Conservation (phyloP, 2,329 filamentous ascomycete genomes). For the Aspergillus quadricinctus region DNA sequence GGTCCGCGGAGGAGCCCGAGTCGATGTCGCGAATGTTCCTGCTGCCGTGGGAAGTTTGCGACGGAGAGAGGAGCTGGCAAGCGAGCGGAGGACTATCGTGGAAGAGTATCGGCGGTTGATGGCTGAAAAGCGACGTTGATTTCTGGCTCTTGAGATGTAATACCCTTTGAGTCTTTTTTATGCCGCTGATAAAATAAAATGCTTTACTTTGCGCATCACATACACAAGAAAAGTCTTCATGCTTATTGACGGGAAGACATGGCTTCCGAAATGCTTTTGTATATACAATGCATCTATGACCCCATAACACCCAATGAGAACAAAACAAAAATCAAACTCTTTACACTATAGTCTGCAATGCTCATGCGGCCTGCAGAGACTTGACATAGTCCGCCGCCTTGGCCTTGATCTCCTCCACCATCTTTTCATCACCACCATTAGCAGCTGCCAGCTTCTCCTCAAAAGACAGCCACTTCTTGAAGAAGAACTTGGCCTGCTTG, state of each 20-base stretch:
- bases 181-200: background rate
- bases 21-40: conserved; percentile 66
- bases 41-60: conserved; percentile 66
- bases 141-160: background rate
- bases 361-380: conserved; percentile 31
- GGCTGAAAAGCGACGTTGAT: conserved; percentile 46
- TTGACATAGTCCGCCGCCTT: conserved; percentile 67
- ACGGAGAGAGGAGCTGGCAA: conserved; percentile 68
- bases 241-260: background rate
- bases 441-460: conserved; percentile 58
- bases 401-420: conserved; percentile 64
- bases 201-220: background rate
- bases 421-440: conserved; percentile 61
- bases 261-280: conserved; percentile 2
- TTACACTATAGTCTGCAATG: conserved; percentile 6
- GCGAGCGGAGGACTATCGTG: conserved; percentile 65
- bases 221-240: background rate
- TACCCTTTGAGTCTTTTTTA: background rate
- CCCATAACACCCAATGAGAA: conserved; percentile 2
- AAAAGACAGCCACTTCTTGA: conserved; percentile 87
- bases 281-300: conserved; percentile 6
- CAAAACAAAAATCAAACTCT: conserved; percentile 1
- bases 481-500: conserved; percentile 79
- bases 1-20: conserved; percentile 59
- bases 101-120: conserved; percentile 70